phyloP scores from a whole-genome alignment of 352 stramenopile species.

The Globisporangium viniferum region DNA sequence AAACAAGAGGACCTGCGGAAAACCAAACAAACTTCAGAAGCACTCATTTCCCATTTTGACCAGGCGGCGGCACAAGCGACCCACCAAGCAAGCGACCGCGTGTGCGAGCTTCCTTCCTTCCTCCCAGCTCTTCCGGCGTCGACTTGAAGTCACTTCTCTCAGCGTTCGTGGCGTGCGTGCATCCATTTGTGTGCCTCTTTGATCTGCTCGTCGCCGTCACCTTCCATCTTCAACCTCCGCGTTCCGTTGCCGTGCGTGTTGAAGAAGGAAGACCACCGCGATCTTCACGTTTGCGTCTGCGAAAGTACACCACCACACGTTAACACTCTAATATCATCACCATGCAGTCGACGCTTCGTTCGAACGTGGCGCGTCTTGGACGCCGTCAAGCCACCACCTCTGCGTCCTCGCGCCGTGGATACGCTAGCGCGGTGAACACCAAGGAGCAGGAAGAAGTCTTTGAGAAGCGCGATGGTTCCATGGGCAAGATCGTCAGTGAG shows the following conservation, averaged over 20 bases:
- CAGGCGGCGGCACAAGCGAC: conserved; percentile 8
- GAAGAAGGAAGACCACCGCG: neutral
- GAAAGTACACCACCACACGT: neutral
- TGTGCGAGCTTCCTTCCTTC: neutral
- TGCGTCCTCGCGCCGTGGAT: conserved; percentile 9
- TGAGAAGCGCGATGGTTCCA: conserved; percentile 64
- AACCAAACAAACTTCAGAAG: neutral
- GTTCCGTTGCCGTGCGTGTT: neutral
- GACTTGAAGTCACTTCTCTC: neutral
- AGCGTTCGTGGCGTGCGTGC: neutral
- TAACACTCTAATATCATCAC: neutral
- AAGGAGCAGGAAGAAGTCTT: conserved; percentile 27
- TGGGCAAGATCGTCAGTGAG: conserved; percentile 64
- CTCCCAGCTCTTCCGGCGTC: neutral
- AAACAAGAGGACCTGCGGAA: conserved; percentile 1
- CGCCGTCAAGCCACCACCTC: conserved; percentile 1
- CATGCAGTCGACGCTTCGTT: conserved; percentile 16
- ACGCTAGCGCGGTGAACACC: conserved; percentile 23
- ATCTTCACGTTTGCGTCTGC: neutral
- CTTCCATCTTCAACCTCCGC: neutral
- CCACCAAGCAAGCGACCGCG: neutral
- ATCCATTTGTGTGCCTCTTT: neutral
- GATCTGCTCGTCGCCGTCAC: neutral
- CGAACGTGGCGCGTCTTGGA: conserved; percentile 1
- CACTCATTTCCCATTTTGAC: conserved; percentile 14